phyloP scores from a whole-genome alignment of 2,329 filamentous ascomycete species.

The Aspergillus terreus region DNA sequence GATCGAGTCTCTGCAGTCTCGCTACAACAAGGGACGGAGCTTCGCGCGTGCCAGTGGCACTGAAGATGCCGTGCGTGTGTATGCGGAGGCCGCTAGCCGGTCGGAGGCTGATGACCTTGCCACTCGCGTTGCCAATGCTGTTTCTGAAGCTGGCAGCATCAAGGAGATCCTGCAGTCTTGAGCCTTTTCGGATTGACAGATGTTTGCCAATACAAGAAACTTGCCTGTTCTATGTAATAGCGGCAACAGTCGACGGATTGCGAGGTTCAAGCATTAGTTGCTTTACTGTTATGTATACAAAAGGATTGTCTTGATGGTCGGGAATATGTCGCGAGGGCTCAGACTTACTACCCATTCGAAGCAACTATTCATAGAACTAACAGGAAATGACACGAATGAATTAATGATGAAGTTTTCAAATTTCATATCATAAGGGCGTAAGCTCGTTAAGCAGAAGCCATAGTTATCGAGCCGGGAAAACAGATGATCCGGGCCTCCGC shows the following conservation, averaged over 20 bases:
- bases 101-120: slow-evolving; percentile 89
- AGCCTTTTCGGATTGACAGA: not conserved
- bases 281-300: not conserved
- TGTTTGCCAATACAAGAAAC: not conserved
- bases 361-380: slow-evolving; percentile 12
- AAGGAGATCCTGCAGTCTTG: slow-evolving; percentile 19
- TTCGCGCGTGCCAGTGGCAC: slow-evolving; percentile 94
- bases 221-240: not conserved
- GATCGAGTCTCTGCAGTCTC: slow-evolving; percentile 83
- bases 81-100: slow-evolving; percentile 86
- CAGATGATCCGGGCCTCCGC: slow-evolving; percentile 33
- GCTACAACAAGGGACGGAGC: slow-evolving; percentile 82
- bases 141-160: slow-evolving; percentile 54
- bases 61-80: slow-evolving; percentile 92
- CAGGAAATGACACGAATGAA: slow-evolving; percentile 14
- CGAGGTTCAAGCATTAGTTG: not conserved
- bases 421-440: too few species aligned
- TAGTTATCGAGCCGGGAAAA: slow-evolving; percentile 33
- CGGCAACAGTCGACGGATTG: not conserved
- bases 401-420: slow-evolving; percentile 4
- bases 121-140: slow-evolving; percentile 72
- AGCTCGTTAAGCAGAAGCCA: not conserved
- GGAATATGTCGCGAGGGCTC: not conserved
- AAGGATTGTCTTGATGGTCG: not conserved
- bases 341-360: slow-evolving; percentile 1